Base-by-base conservation (phyloP, 495 filamentous ascomycete genomes). In the Darksidea phi region DNA sequence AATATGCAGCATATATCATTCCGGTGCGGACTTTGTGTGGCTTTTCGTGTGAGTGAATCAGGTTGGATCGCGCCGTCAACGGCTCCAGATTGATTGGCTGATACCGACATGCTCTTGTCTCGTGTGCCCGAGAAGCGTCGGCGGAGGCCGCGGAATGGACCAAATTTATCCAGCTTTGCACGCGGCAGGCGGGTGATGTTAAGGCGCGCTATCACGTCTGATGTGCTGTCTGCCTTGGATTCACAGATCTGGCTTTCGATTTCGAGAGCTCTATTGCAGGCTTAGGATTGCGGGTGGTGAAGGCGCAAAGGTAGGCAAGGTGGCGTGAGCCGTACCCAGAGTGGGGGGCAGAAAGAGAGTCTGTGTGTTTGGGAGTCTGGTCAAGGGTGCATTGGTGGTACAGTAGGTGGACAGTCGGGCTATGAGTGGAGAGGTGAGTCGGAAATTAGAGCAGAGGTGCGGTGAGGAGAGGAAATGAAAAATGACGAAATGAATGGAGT, bases 1-100 rank as follows among this genome's bases (percentile, higher is more conserved):
- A 96, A 97, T 34, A 97, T 88, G n/a, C 88, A 88, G 59, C 78
- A 81, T 10, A 82, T 59, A 52, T 83, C 77, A 17, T 77, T 72
- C 65, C 66, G 20, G 59, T 66, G 51, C 41, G 68, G 57, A 54
- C 70, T 52, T 26, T 52, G 55, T 72, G 70, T 71, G 68, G 73
- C 56, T 54, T 67, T 56, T 12, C 62, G 66, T n/a, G 48, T 34
- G 50, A 48, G 57, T 37, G 51, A 20, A 15, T 57, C 54, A 20
- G 34, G 23, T 10, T 45, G 49, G n/a, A 26, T 48, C 38, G 51
- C 57, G 38, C 66, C 66, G 47, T 68, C 61, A 18, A 43, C 58
- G 15, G 28, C 46, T 34, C 23, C 47, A 47, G 56, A 56, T 15
- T 48, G 49, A 36, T 12, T 24, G 1, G 43, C 1, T 3, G 57